Percentiles rank a stretch among this genome's conserved stretches.
phyloP scores from a whole-genome alignment of 129 eudicot species.

The Lactuca saligna region DNA sequence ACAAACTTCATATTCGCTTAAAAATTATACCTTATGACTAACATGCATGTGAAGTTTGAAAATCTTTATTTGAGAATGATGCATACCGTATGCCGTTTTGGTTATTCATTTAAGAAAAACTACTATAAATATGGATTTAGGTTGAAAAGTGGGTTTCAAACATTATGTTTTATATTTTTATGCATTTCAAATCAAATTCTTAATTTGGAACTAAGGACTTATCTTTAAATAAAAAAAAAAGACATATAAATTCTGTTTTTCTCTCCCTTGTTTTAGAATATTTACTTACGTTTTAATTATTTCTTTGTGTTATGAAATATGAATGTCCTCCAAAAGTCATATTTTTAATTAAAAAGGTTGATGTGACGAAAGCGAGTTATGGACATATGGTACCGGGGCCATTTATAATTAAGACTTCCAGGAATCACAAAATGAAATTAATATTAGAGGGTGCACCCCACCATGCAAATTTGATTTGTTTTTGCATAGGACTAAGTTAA shows the following conservation, averaged over 20 bases:
- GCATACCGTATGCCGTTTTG: neutral
- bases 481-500: too few species aligned
- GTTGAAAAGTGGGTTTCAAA: too few species aligned
- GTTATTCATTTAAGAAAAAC: neutral
- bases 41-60: neutral
- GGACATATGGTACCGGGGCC: constrained; percentile 22
- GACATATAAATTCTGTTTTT: neutral
- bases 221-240: neutral
- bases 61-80: neutral
- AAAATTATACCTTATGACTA: neutral
- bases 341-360: constrained; percentile 18
- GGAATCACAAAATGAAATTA: constrained; percentile 13
- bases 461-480: constrained; percentile 13
- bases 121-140: too few species aligned
- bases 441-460: constrained; percentile 23
- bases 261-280: constrained; percentile 9
- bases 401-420: constrained; percentile 15
- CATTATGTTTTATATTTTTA: too few species aligned
- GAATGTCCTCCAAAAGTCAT: constrained; percentile 17
- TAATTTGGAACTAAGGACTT: neutral
- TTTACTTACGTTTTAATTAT: neutral
- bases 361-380: constrained; percentile 11
- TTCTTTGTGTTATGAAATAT: constrained; percentile 19
- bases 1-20: constrained; percentile 4
- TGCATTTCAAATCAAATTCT: neutral